phyloP scores from a whole-genome alignment of 208 protist species.

The Phytomonas sp. region DNA sequence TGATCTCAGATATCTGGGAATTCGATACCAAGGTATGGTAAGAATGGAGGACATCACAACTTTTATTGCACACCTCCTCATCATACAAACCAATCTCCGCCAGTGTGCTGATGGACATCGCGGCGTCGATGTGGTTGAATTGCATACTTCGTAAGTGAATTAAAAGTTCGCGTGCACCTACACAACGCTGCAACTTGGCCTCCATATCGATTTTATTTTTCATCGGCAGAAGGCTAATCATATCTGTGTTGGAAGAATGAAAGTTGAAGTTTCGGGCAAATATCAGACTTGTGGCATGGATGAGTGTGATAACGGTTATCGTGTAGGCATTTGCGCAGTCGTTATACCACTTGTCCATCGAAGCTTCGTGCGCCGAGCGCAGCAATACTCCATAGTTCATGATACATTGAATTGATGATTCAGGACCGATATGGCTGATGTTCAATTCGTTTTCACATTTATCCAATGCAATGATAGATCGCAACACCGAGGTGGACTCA shows the following conservation, averaged over 20 bases:
- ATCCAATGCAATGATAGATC: slow-evolving; percentile 34
- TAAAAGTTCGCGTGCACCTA: slow-evolving; percentile 55
- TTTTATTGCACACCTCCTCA: slow-evolving; percentile 65
- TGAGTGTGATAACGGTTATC: slow-evolving; percentile 50
- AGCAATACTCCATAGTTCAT: slow-evolving; percentile 22
- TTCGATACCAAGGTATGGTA: slow-evolving; percentile 59
- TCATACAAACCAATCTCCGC: slow-evolving; percentile 77
- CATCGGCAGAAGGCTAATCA: slow-evolving; percentile 54
- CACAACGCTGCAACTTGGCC: slow-evolving; percentile 77
- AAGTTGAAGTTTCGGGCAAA: slow-evolving; percentile 58
- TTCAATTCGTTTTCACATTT: slow-evolving; percentile 18
- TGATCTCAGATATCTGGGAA: slow-evolving; percentile 70
- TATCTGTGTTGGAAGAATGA: slow-evolving; percentile 36
- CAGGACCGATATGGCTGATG: background rate
- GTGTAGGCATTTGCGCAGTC: slow-evolving; percentile 23
- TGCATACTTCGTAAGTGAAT: slow-evolving; percentile 31
- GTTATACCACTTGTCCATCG: slow-evolving; percentile 48
- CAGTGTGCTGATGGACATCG: slow-evolving; percentile 61
- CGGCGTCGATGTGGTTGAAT: slow-evolving; percentile 67
- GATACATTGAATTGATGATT: background rate
- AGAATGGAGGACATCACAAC: slow-evolving; percentile 64
- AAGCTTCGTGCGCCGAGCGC: slow-evolving; percentile 24
- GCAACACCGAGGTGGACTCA: slow-evolving; percentile 52
- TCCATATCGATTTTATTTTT: slow-evolving; percentile 83
- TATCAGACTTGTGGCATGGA: slow-evolving; percentile 45